Percentiles rank a stretch among this genome's conserved stretches.
Conservation (phyloP, 176 grass and related monocot genomes). For the Zoysia pacifica region DNA sequence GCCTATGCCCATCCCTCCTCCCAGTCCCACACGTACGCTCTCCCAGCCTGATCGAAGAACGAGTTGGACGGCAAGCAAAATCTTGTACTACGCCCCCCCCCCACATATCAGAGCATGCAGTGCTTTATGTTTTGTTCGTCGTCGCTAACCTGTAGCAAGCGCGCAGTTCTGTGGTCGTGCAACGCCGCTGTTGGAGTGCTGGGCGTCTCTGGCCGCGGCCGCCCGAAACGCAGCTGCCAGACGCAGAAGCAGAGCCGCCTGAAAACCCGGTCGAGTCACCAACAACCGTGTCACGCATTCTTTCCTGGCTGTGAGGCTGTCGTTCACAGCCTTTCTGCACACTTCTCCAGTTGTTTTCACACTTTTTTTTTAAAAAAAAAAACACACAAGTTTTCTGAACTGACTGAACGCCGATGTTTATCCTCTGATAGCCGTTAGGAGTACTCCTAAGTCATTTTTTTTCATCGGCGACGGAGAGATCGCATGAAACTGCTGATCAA, state of each 20-base stretch:
- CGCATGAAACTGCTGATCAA: neutral
- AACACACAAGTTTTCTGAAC: neutral
- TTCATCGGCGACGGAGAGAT: neutral
- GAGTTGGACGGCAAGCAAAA: constrained; percentile 48
- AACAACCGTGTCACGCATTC: constrained; percentile 3
- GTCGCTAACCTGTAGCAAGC: neutral
- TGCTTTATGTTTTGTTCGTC: neutral
- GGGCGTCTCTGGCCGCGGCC: constrained; percentile 33
- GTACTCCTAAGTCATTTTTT: no score
- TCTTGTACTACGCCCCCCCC: neutral
- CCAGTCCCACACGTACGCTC: neutral
- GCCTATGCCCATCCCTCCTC: constrained; percentile 14
- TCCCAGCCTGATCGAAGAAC: neutral
- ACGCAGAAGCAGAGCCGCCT: neutral
- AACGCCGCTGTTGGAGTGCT: neutral
- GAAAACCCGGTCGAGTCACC: neutral
- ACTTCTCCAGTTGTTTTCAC: neutral
- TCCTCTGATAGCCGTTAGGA: neutral
- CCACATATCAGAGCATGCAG: no score
- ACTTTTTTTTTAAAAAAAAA: neutral
- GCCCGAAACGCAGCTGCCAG: constrained; percentile 30
- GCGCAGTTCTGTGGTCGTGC: neutral
- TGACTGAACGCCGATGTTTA: neutral
- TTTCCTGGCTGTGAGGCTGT: neutral
- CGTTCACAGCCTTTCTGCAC: neutral